Base-by-base conservation (phyloP, 2,329 filamentous ascomycete genomes). In the Didymella lethalis region DNA sequence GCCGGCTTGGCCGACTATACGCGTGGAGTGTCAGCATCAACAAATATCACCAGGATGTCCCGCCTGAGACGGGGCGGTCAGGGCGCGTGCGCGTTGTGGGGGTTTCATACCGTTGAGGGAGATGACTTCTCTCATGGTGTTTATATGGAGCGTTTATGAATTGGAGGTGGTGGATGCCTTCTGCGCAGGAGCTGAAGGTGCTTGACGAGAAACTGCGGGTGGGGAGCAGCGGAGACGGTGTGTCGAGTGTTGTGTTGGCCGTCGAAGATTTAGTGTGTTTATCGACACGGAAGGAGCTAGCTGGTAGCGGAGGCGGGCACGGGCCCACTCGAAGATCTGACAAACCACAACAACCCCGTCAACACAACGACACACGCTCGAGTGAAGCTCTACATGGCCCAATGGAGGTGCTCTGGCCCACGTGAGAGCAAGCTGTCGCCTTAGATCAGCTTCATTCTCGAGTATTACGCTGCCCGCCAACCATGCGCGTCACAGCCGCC, bases 71-170 rank as follows among this genome's bases (percentile, higher is more conserved):
- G 80, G 74, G 75, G 74, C 75, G 76, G 52, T 56, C 52, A 56
- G 52, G 48, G 57, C 73, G 73, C 73, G 66, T 65, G 67, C 67
- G 67, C 51, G 51, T 28, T 59, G 69, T 66, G 64, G 65, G 66
- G 70, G 74, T 59, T 47, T 54, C 90, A 78, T 88, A 97, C 94
- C 93, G 88, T 97, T 97, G 88, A 98, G 91, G 85, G 90, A 94
- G 83, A 98, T 97, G 81, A 98, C 93, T 89, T 98, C 94, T 91
- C 94, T 93, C 94, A 98, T 98, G 80, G 81, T 93, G 86, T 77
- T 69, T 54, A 31, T 48, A 50, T 41, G 31, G 26, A 41, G 29
- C 38, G 61, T 51, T 62, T 70, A 71, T 66, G 50, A 70, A 73
- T 72, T 75, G 64, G 67, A 64, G 61, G 70, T 32, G 51, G 28